Conservation (phyloP, 345 rosid species). For the Boechera stricta region DNA sequence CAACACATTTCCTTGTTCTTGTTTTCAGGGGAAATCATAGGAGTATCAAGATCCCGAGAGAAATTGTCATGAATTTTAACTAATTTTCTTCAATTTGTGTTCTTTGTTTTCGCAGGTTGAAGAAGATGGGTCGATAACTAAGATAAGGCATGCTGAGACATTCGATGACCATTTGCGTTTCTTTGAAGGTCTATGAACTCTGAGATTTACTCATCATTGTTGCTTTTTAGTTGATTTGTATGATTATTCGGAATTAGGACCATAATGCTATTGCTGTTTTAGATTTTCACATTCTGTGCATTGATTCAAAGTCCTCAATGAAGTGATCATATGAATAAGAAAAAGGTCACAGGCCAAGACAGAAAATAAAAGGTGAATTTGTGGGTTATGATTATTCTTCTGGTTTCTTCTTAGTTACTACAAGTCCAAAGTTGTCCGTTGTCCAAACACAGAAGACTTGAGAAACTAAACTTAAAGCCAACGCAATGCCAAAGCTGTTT, state of each 20-base stretch:
- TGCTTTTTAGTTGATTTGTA: background rate
- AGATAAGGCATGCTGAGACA: constrained; percentile 87
- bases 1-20: constrained; percentile 15
- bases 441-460: background rate
- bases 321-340: constrained; percentile 14
- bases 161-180: constrained; percentile 83
- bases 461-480: constrained; percentile 5
- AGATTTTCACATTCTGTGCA: background rate
- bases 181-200: constrained; percentile 69
- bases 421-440: constrained; percentile 1
- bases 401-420: background rate
- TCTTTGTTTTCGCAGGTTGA: constrained; percentile 58
- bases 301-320: constrained; percentile 7
- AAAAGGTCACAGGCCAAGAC: background rate
- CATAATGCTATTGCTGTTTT: constrained; percentile 19
- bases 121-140: constrained; percentile 78
- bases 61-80: background rate
- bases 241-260: constrained; percentile 23
- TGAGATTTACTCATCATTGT: constrained; percentile 30
- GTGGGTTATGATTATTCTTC: background rate
- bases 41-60: background rate
- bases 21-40: background rate
- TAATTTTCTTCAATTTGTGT: background rate
- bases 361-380: background rate
- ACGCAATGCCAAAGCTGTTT: background rate